Percentiles rank a stretch among this genome's conserved stretches.
Evolutionary conservation across 371 early-diverging fungal species (phyloP).

Genomic region (Edhazardia aedis): DNA sequence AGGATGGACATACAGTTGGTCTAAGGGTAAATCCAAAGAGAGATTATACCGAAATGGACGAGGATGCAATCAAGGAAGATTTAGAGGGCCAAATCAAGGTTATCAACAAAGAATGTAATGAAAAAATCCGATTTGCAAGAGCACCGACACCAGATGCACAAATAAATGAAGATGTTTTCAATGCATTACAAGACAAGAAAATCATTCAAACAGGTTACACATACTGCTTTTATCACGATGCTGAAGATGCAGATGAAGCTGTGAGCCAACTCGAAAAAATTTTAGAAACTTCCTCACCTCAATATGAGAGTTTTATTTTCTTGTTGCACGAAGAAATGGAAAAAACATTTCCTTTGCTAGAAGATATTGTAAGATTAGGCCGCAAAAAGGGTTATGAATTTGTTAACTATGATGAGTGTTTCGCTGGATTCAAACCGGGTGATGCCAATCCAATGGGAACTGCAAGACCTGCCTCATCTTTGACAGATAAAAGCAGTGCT

Average conservation of each 20-base stretch:
- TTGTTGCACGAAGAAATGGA: conserved; percentile 36
- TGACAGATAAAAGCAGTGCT: not conserved
- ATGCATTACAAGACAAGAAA: conserved; percentile 26
- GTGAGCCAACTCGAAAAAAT: conserved; percentile 16
- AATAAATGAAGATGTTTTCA: conserved; percentile 21
- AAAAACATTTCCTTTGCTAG: conserved; percentile 24
- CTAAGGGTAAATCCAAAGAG: conserved; percentile 37
- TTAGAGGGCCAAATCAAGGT: conserved; percentile 27
- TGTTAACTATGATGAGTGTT: conserved; percentile 38
- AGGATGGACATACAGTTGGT: conserved; percentile 42
- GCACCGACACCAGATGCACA: conserved; percentile 25
- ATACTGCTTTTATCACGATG: conserved; percentile 33
- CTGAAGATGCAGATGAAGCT: conserved; percentile 12
- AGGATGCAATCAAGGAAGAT: conserved; percentile 28
- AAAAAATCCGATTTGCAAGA: conserved; percentile 32
- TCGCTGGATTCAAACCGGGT: conserved; percentile 27
- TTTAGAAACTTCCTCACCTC: conserved; percentile 19
- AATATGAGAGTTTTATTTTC: conserved; percentile 40
- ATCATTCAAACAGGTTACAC: conserved; percentile 33
- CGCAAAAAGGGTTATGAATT: conserved; percentile 31
- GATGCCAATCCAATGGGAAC: too few species aligned
- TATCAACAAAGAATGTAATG: conserved; percentile 16
- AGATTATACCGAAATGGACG: conserved; percentile 24
- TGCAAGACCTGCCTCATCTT: not conserved
- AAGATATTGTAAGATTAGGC: conserved; percentile 31